Evolutionary conservation across 768 basidiomycete genomes (phyloP).

Genomic region (Leccinum incarnatum): DNA sequence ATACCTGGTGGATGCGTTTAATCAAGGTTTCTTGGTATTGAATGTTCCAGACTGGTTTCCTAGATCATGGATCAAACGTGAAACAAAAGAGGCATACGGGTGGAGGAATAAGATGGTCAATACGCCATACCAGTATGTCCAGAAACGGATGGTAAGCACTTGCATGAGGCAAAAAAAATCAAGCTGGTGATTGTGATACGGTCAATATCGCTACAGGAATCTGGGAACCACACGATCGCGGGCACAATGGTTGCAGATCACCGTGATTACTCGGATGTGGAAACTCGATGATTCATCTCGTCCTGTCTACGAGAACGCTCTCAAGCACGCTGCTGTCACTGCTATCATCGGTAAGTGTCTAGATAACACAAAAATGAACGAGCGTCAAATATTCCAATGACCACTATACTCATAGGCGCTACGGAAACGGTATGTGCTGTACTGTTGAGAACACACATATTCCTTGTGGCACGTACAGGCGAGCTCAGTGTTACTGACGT

Average conservation of each 20-base stretch:
- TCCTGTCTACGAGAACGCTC: slow-evolving; percentile 1
- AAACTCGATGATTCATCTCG: slow-evolving; percentile 4
- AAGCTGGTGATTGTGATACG: too few relatives aligned
- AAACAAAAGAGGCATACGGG: slow-evolving; percentile 16
- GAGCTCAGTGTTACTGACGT: neutral
- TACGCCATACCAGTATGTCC: slow-evolving; percentile 20
- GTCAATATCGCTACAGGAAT: neutral
- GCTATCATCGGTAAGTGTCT: slow-evolving; percentile 12
- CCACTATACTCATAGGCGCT: neutral
- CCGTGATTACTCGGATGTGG: slow-evolving; percentile 13
- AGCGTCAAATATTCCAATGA: neutral
- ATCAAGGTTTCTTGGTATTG: neutral
- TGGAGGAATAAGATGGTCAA: slow-evolving; percentile 4
- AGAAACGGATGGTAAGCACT: slow-evolving; percentile 20
- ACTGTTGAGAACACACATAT: neutral
- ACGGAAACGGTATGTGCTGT: slow-evolving; percentile 9
- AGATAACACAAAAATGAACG: neutral
- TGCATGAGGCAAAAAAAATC: neutral
- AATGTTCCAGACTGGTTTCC: slow-evolving; percentile 36
- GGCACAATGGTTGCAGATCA: slow-evolving; percentile 12
- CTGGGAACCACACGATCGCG: neutral
- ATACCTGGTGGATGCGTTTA: neutral
- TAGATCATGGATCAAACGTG: slow-evolving; percentile 35
- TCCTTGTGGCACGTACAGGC: slow-evolving; percentile 5
- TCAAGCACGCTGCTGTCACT: slow-evolving; percentile 10